Evolutionary conservation across 1,284 basidiomycete species (phyloP).

Genomic region (Lentinus polychrous): DNA sequence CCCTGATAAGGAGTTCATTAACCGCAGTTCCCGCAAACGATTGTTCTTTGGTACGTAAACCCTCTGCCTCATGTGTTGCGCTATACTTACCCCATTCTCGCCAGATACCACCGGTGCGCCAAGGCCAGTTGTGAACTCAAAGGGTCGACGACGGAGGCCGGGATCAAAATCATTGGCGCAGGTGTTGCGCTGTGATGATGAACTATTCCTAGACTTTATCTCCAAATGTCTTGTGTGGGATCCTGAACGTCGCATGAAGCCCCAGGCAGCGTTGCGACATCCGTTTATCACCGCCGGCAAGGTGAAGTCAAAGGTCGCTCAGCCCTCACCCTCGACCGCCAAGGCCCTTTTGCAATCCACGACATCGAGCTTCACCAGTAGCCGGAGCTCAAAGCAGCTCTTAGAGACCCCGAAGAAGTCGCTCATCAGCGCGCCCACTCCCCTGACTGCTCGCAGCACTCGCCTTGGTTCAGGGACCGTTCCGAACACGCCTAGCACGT

Average conservation of each 20-base stretch:
- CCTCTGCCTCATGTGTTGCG: not conserved
- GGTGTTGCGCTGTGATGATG: slow-evolving; percentile 86
- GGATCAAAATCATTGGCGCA: slow-evolving; percentile 86
- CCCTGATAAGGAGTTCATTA: slow-evolving; percentile 92
- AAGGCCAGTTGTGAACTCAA: slow-evolving; percentile 92
- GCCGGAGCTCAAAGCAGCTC: slow-evolving; percentile 45
- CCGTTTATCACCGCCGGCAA: slow-evolving; percentile 75
- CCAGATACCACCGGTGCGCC: slow-evolving; percentile 89
- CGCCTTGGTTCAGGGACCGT: slow-evolving; percentile 43
- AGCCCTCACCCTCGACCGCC: slow-evolving; percentile 34
- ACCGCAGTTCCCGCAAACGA: slow-evolving; percentile 89
- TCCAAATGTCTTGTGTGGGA: slow-evolving; percentile 97
- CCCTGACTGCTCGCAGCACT: slow-evolving; percentile 65
- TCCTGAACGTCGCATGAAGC: slow-evolving; percentile 93
- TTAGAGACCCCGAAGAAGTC: slow-evolving; percentile 81
- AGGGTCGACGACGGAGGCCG: slow-evolving; percentile 88
- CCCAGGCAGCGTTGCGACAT: slow-evolving; percentile 88
- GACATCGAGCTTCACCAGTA: slow-evolving; percentile 19
- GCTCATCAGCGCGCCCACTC: slow-evolving; percentile 78
- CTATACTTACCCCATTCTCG: not conserved
- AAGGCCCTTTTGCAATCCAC: slow-evolving; percentile 48
- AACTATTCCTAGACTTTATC: slow-evolving; percentile 88
- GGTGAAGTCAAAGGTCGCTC: slow-evolving; percentile 38
- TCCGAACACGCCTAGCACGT: slow-evolving; percentile 53
- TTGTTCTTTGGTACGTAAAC: slow-evolving; percentile 83